Evolutionary conservation across 768 basidiomycete genomes (phyloP), one percentile per base, ranked within the genome.

Genomic region (Mrakia frigida): DNA sequence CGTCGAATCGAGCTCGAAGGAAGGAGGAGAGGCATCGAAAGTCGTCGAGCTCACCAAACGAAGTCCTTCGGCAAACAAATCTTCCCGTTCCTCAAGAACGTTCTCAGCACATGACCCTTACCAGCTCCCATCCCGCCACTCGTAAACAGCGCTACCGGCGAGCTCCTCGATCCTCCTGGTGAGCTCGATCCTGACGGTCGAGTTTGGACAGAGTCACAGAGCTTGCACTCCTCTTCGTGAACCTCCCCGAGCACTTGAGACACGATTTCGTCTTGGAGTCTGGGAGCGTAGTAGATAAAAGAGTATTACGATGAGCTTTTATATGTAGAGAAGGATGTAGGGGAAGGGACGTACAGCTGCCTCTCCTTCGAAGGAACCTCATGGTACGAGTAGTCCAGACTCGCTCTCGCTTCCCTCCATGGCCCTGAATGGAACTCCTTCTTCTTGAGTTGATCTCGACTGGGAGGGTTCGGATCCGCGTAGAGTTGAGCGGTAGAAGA

Each of bases 241-340:
- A 35, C 68, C 60, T 75, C 74, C 7, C 28, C 52, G 16, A 81
- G 71, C 1, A 80, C 78, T 23, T 69, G 43, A 6, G 43, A n/a
- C 18, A 82, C 79, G n/a, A 82, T 80, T 35, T 78, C 39, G 73
- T 82, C 81, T 70, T 82, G 81, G 5, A 82, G 73, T 14, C 74
- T 75, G 59, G 52, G 16, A 41, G n/a, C 18, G 11, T 56, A 3
- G 28, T 5, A 61, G 16, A 28, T 4, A 14, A 35, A 21, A 25
- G 39, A 25, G 18, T 28, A n/a, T 28, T 25, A 28, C 21, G 50
- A 37, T 41, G 25, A 28, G 52, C 37, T 68, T 25, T 28, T 21
- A 2, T 7, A 28, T 39, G 50, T 1, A 33, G 43, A 65, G 50
- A 6, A 4, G 46, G 23, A 37, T 25, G 25, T 25, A n/a, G 28